Percentiles rank a stretch among this genome's conserved stretches.
phyloP scores from a whole-genome alignment of 2,329 filamentous ascomycete species.

The Fusarium sp. region DNA sequence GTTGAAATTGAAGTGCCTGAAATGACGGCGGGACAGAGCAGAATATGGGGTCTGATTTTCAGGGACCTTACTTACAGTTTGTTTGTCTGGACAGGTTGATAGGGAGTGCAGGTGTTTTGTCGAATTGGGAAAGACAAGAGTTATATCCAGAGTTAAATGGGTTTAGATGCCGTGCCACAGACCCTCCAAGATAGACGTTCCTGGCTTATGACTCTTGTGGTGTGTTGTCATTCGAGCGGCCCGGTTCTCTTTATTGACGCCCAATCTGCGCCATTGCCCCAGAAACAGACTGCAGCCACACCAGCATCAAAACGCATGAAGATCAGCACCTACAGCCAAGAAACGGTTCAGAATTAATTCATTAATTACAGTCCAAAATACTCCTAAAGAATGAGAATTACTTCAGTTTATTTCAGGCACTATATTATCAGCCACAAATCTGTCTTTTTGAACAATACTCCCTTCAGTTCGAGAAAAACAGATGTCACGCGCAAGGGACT shows the following conservation, averaged over 20 bases:
- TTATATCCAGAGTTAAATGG: constrained; percentile 10
- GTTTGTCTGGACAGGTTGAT: not conserved
- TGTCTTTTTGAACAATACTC: not conserved
- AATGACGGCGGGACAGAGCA: constrained; percentile 5
- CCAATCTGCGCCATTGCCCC: constrained; percentile 41
- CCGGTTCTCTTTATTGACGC: constrained; percentile 39
- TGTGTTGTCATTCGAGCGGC: constrained; percentile 36
- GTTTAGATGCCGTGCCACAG: constrained; percentile 14
- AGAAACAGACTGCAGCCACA: constrained; percentile 36
- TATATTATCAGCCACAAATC: not conserved
- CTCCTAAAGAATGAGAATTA: not conserved
- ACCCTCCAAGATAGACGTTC: not conserved
- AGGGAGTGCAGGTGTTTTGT: not conserved
- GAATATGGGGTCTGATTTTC: constrained; percentile 11
- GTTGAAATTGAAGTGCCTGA: constrained; percentile 15
- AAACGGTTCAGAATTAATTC: not conserved
- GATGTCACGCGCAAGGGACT: constrained; percentile 10
- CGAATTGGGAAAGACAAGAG: constrained; percentile 2
- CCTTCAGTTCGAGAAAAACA: not conserved
- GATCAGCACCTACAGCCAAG: constrained; percentile 11
- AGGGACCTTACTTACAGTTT: not conserved
- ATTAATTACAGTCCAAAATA: not conserved
- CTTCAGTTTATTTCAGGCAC: not conserved
- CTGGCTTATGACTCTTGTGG: constrained; percentile 1
- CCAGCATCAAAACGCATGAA: constrained; percentile 5